Evolutionary conservation across 306 rosid genomes (phyloP).

Genomic region (Cucurbita argyrosperma): DNA sequence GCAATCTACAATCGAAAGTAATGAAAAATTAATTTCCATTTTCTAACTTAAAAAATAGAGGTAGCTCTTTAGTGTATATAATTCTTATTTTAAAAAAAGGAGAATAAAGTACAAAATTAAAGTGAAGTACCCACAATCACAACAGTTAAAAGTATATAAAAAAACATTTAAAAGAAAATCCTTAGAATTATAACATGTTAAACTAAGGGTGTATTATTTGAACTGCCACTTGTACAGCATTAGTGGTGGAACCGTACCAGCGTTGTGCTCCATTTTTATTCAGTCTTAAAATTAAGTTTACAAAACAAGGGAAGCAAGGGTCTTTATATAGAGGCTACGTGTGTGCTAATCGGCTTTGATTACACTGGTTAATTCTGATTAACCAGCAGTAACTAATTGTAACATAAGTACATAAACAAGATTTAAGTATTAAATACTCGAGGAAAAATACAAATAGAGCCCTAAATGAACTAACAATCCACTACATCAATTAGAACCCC

Average conservation of each 20-base stretch:
- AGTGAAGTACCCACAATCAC: background rate
- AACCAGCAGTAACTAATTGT: too few species aligned
- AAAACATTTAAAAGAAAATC: background rate
- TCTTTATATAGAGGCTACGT: background rate
- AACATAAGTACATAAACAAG: too few species aligned
- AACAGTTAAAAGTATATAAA: background rate
- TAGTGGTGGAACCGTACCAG: background rate
- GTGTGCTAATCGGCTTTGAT: background rate
- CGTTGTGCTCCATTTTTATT: background rate
- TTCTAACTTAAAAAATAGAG: background rate
- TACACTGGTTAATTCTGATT: background rate
- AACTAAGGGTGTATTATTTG: background rate
- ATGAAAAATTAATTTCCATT: background rate
- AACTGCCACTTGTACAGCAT: background rate
- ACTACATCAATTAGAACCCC: too few species aligned
- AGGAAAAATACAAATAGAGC: too few species aligned
- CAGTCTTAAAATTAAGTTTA: background rate
- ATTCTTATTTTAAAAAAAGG: background rate
- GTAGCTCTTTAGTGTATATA: background rate
- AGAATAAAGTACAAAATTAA: background rate
- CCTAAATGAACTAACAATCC: too few species aligned
- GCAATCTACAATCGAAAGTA: conserved; percentile 42
- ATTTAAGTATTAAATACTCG: too few species aligned
- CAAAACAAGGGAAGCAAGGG: background rate
- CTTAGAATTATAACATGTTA: background rate